Evolutionary conservation across 2,329 filamentous ascomycete genomes (phyloP).

Genomic region (Pezicula rhizophila): DNA sequence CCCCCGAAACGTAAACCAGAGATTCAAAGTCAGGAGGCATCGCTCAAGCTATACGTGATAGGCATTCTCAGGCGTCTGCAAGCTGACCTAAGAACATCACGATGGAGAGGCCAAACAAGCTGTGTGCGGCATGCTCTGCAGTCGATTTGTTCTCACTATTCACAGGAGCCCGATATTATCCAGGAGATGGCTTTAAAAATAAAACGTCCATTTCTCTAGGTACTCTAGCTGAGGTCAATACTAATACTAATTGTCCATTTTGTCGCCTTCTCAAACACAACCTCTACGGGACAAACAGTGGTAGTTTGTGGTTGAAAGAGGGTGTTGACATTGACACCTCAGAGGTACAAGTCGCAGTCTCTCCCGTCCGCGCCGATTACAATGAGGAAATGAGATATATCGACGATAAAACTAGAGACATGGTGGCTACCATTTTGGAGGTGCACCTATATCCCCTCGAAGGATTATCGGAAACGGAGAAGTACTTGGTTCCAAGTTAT

Average conservation of each 20-base stretch:
- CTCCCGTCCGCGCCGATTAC: background rate
- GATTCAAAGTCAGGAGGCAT: too few relatives aligned
- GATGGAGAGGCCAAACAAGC: background rate
- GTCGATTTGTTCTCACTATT: slow-evolving; percentile 1
- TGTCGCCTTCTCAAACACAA: slow-evolving; percentile 1
- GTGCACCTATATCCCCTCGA: background rate
- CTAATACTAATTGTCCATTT: background rate
- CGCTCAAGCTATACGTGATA: too few relatives aligned
- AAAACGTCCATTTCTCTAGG: background rate
- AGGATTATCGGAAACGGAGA: background rate
- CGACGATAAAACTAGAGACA: background rate
- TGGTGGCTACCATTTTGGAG: background rate
- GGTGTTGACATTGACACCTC: background rate
- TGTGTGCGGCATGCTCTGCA: background rate
- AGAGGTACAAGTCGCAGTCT: background rate
- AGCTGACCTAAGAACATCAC: too few relatives aligned
- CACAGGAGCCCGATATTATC: background rate
- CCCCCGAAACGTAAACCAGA: too few relatives aligned
- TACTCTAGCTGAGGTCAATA: background rate
- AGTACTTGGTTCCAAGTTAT: background rate
- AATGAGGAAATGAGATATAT: background rate
- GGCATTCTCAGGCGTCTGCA: too few relatives aligned
- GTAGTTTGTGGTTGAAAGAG: background rate
- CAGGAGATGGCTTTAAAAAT: background rate
- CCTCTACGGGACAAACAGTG: background rate